A percentile compares a stretch with the other conserved stretches of the same genome.
These are phyloP conservation scores for Xenosphaeropsis pyriputrescens DNA, from an alignment of 2,329 filamentous ascomycete genomes.

Conservation along the genomic window DNA sequence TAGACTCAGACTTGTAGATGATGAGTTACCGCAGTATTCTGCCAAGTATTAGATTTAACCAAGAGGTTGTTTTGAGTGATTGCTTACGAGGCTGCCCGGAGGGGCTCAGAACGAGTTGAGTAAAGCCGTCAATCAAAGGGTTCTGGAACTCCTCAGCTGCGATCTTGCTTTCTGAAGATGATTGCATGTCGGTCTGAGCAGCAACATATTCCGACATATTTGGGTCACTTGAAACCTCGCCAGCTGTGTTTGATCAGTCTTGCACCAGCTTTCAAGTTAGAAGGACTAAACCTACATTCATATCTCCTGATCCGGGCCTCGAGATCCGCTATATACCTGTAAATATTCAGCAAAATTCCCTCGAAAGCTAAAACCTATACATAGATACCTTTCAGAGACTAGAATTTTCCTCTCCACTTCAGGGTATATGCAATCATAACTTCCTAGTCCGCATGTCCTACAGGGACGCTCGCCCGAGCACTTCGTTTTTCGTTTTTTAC, in stretches of 20 bases:
- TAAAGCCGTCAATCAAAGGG: slow-evolving; percentile 3
- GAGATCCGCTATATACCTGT: slow-evolving; percentile 9
- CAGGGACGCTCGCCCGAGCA: slow-evolving; percentile 9
- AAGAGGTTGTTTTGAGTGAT: background rate
- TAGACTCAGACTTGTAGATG: slow-evolving; percentile 11
- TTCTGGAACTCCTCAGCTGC: slow-evolving; percentile 3
- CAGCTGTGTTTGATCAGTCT: background rate
- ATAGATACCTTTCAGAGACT: slow-evolving; percentile 8
- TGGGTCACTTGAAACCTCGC: background rate
- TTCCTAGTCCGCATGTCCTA: slow-evolving; percentile 5
- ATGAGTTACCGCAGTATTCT: slow-evolving; percentile 14
- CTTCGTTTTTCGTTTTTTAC: slow-evolving; percentile 11
- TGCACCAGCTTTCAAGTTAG: background rate
- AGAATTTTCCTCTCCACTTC: slow-evolving; percentile 8
- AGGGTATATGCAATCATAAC: slow-evolving; percentile 8
- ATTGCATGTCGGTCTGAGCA: background rate
- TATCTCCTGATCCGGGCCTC: slow-evolving; percentile 8
- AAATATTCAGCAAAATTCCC: slow-evolving; percentile 1
- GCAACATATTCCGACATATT: background rate
- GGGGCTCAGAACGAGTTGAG: slow-evolving; percentile 2
- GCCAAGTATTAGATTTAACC: slow-evolving; percentile 1
- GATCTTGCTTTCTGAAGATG: slow-evolving; percentile 1
- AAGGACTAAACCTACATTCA: slow-evolving; percentile 2
- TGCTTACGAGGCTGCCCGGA: slow-evolving; percentile 3
- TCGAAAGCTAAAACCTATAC: background rate